Conservation (phyloP, 192 early-diverging fungal genomes). For the Mortierella claussenii region DNA sequence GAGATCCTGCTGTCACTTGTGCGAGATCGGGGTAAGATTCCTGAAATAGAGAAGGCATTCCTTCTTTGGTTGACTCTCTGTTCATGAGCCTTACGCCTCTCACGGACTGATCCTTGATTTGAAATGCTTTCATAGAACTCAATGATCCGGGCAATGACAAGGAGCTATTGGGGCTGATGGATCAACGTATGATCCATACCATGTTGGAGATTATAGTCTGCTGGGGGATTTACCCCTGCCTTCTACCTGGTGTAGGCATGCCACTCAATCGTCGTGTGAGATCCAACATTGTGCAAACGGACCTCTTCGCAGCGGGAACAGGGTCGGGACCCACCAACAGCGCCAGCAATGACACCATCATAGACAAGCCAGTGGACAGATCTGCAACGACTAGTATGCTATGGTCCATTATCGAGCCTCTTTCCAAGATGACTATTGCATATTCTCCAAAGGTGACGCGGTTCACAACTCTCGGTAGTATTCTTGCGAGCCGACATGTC, state of each 20-base stretch:
- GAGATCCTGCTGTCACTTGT: conserved; percentile 14
- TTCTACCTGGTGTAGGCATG: conserved; percentile 75
- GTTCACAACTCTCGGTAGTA: conserved; percentile 66
- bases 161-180: conserved; percentile 65
- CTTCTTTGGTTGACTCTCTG: neutral
- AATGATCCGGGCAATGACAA: conserved; percentile 39
- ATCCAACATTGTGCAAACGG: conserved; percentile 62
- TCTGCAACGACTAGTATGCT: conserved; percentile 2
- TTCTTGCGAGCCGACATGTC: conserved; percentile 65
- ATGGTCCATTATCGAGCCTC: conserved; percentile 39
- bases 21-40: conserved; percentile 35
- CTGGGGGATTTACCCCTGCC: conserved; percentile 75
- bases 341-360: neutral
- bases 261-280: conserved; percentile 68
- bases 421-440: conserved; percentile 33
- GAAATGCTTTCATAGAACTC: conserved; percentile 11
- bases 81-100: neutral
- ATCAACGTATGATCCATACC: conserved; percentile 70
- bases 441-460: conserved; percentile 26
- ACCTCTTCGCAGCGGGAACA: conserved; percentile 19
- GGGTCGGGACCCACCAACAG: neutral
- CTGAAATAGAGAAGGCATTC: neutral
- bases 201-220: conserved; percentile 72
- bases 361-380: conserved; percentile 1
- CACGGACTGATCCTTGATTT: neutral